Base-by-base conservation (phyloP, 2,329 filamentous ascomycete species). In the Penicillium sp. region DNA sequence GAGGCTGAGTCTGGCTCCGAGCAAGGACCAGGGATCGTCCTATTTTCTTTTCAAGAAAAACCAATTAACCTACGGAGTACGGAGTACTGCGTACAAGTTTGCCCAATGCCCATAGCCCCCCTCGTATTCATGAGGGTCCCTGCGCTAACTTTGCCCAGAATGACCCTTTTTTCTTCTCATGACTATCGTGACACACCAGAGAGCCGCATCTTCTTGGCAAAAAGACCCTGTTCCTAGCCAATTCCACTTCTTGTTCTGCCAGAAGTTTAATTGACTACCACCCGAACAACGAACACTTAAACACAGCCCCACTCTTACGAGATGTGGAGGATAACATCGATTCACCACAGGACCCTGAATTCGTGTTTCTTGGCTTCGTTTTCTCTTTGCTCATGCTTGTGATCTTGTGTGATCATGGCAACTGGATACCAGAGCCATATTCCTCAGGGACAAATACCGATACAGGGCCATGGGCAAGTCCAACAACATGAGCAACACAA, bases 281-380 rank as follows among this genome's bases (percentile, higher is more conserved):
- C 9, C 17, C 17, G 33, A 51, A 35, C 28, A 51, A 33, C 30
- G 12, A 50, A 50, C 47, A 50, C 33, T 50, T 19, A 50, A 50
- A 50, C 26, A 50, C 17, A 19, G 50, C 28, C 35, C 50, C 50
- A 53, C 50, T 38, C 33, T 24, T 38, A 53, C 50, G 50, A 53
- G 50, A 6, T 33, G 50, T 24, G 28, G 35, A 35, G 35, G 30
- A 37, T 3, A 26, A 3, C 50, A 17, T 49, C 10, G 13, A 47
- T 4, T 15, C 24, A 47, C 2, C 24, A 47, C 44, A 28, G 44
- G 49, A 37, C 33, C 50, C 50, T 37, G 50, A 38, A 9, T 53
- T 4, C 17, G 7, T 37, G 15, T 53, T 26, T 28, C 47, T 33
- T 50, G 28, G 47, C 28, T 50, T 37, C 4, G 4, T 13, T 26